Evolutionary conservation across 225 moss, liverwort and hornwort genomes (phyloP).

Genomic region (Thuidium tamariscinum): DNA sequence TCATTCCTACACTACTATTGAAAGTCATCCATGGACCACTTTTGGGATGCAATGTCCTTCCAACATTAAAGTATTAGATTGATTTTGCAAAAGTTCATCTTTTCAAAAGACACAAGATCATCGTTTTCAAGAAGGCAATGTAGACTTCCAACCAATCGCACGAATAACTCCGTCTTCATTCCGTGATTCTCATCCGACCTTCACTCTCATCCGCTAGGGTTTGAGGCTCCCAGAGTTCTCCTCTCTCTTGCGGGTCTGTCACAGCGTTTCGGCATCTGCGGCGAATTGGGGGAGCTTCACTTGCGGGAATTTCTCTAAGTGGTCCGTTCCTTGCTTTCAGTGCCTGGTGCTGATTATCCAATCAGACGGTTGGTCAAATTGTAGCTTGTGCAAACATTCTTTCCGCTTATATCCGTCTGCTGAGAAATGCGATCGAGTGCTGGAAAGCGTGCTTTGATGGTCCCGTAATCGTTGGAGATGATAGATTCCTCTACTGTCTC

Average conservation of each 20-base stretch:
- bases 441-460: background rate
- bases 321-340: too few species aligned
- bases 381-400: too few species aligned
- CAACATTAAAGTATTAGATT: rapidly evolving
- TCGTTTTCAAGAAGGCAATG: background rate
- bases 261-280: background rate
- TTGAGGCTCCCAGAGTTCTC: background rate
- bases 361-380: too few species aligned
- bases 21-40: rapidly evolving
- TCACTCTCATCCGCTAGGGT: background rate
- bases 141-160: background rate
- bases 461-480: background rate
- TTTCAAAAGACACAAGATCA: rapidly evolving
- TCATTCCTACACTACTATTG: rapidly evolving
- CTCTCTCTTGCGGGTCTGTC: too few species aligned
- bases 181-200: background rate
- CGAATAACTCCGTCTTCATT: too few species aligned
- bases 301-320: too few species aligned
- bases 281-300: too few species aligned
- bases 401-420: background rate
- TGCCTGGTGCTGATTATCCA: too few species aligned
- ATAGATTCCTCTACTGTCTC: background rate
- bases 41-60: rapidly evolving
- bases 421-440: background rate
- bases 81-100: background rate